Percentiles rank a stretch among this genome's conserved stretches.
Conservation (phyloP, 2,329 filamentous ascomycete genomes). For the Calonectria pauciramosa region DNA sequence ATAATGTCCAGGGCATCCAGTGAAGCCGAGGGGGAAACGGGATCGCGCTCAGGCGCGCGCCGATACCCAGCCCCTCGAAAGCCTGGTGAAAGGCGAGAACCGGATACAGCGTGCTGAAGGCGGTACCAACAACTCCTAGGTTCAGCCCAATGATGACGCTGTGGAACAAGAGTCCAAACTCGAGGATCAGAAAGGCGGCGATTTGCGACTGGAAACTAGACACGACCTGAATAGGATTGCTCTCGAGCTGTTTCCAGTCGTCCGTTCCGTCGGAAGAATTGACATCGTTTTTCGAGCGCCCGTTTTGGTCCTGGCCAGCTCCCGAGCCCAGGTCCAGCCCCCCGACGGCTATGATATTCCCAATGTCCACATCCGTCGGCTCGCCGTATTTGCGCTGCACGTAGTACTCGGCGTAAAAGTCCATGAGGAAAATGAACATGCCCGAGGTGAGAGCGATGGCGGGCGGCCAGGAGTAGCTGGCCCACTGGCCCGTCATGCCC, state of each 20-base stretch:
- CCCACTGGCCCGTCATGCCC: slow-evolving; percentile 65
- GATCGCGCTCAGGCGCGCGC: slow-evolving; percentile 68
- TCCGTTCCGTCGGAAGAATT: background rate
- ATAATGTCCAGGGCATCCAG: slow-evolving; percentile 65
- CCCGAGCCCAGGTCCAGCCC: background rate
- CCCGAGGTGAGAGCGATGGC: slow-evolving; percentile 63
- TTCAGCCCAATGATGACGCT: slow-evolving; percentile 75
- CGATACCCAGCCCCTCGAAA: slow-evolving; percentile 74
- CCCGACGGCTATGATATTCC: slow-evolving; percentile 40
- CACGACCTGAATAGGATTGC: background rate
- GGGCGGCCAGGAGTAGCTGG: slow-evolving; percentile 64
- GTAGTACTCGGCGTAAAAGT: slow-evolving; percentile 64
- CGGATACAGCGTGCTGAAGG: slow-evolving; percentile 70
- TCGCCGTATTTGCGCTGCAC: slow-evolving; percentile 63
- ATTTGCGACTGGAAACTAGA: slow-evolving; percentile 50
- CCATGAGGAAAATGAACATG: slow-evolving; percentile 64
- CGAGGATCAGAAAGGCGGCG: slow-evolving; percentile 62
- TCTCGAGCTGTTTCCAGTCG: background rate
- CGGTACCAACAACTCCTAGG: slow-evolving; percentile 68
- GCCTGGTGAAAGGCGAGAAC: slow-evolving; percentile 75
- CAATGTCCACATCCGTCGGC: slow-evolving; percentile 38
- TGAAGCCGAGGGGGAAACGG: slow-evolving; percentile 51
- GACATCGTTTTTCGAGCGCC: background rate
- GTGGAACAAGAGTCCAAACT: slow-evolving; percentile 75
- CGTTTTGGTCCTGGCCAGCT: background rate